These are phyloP conservation scores for Allantophomopsis cytisporea DNA, from an alignment of 2,329 filamentous ascomycete genomes.

Conservation along the genomic window DNA sequence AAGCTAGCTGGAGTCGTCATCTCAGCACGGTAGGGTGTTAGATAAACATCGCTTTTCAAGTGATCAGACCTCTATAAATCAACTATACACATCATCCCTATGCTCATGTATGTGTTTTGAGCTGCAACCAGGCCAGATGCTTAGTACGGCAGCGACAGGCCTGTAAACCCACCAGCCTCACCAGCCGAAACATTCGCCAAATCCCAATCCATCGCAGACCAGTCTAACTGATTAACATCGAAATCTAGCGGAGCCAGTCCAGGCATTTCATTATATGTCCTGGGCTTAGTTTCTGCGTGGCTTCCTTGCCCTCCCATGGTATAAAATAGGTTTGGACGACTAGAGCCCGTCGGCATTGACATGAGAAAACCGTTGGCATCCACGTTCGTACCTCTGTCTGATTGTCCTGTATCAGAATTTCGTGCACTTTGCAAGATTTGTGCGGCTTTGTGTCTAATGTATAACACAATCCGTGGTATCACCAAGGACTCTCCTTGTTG, in stretches of 20 bases:
- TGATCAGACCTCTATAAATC: no score
- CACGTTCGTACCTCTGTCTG: not conserved
- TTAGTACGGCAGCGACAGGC: no score
- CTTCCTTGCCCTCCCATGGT: slow-evolving; percentile 4
- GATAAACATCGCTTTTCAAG: no score
- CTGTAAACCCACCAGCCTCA: no score
- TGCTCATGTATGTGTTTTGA: no score
- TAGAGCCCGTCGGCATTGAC: slow-evolving; percentile 5
- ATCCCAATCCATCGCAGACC: slow-evolving; percentile 16
- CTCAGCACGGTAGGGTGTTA: no score
- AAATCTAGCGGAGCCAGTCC: slow-evolving; percentile 8
- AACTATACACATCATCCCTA: no score
- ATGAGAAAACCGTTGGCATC: slow-evolving; percentile 3
- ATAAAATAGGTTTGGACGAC: slow-evolving; percentile 3
- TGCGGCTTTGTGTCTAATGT: slow-evolving; percentile 7
- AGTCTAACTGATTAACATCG: slow-evolving; percentile 14
- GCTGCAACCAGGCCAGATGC: no score
- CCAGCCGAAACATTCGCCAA: not conserved
- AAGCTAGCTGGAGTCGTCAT: no score
- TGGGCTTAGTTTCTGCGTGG: slow-evolving; percentile 1
- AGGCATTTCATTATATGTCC: slow-evolving; percentile 4
- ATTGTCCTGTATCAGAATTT: slow-evolving; percentile 1
- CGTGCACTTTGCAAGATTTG: slow-evolving; percentile 3
- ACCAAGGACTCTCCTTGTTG: slow-evolving; percentile 6
- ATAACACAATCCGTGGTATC: slow-evolving; percentile 10